A percentile compares a stretch with the other conserved stretches of the same genome.
Conservation (phyloP, 352 stramenopile species). For the Globisporangium sylvaticum region DNA sequence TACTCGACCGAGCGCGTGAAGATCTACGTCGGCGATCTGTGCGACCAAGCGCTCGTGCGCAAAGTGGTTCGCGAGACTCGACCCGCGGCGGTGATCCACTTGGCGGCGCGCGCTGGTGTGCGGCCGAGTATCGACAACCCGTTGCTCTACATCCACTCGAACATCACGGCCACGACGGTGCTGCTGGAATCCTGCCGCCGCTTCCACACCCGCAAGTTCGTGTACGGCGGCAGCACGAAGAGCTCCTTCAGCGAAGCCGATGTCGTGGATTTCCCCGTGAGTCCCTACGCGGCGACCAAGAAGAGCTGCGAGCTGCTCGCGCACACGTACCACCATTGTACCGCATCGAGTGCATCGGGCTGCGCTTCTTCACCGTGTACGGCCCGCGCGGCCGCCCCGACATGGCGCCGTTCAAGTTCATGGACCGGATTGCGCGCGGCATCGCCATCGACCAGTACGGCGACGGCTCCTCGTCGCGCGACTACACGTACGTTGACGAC, state of each 20-base stretch:
- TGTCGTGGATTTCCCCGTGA: conserved; percentile 93
- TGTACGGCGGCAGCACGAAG: conserved; percentile 93
- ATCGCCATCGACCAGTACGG: conserved; percentile 96
- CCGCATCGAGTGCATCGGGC: conserved; percentile 90
- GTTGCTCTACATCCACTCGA: conserved; percentile 97
- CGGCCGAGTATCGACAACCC: conserved; percentile 97
- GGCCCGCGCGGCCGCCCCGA: conserved; percentile 94
- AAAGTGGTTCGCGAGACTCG: conserved; percentile 87
- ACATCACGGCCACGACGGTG: conserved; percentile 92
- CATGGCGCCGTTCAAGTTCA: conserved; percentile 18
- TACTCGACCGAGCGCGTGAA: conserved; percentile 55
- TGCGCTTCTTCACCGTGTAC: conserved; percentile 99
- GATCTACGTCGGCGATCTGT: conserved; percentile 92
- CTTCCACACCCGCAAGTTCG: conserved; percentile 91
- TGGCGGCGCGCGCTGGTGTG: conserved; percentile 95
- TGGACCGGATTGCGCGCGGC: conserved; percentile 35
- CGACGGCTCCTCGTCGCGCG: conserved; percentile 91
- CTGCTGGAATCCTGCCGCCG: conserved; percentile 91
- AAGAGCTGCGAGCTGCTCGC: conserved; percentile 96
- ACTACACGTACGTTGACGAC: conserved; percentile 99
- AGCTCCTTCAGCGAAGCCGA: conserved; percentile 89
- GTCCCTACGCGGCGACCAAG: conserved; percentile 96
- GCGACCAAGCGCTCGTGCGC: conserved; percentile 89
- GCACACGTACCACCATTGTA: conserved; percentile 98
- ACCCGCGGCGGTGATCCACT: conserved; percentile 89